Evolutionary conservation across 352 stramenopile species (phyloP), one percentile per base, ranked within the genome.

Genomic region (Phytophthora cactorum): DNA sequence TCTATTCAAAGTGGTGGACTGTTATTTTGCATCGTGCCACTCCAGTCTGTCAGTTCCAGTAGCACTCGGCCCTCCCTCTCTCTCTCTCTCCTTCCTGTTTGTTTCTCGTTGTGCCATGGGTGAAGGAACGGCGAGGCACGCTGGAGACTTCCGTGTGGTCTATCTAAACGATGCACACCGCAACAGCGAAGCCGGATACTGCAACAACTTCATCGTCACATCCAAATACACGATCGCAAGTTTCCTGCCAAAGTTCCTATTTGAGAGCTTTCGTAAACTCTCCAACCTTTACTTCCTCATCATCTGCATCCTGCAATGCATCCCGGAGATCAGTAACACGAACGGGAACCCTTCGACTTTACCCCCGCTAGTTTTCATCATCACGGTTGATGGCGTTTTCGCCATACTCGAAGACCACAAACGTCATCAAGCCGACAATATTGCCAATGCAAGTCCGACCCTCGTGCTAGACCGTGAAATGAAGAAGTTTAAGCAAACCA

Each of bases 221-320:
- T 95, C 79, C 68, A 98, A 98, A 79, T 98, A 98, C 81, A 96
- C 90, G 31, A 50, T 81, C 14, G 66, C 90, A 11, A 95, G 78
- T 60, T 98, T 98, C 64, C 34, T 98, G 51, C 91, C 91, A 39
- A 96, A 93, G 59, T 98, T 98, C 43, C 79, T 98, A 34, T 95
- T 96, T 47, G 92, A 98, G 72, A 91, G 81, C 34, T 95, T 95
- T 65, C 86, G 86, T 27, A 97, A 97, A 69, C 80, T 97, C 39
- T 93, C 93, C 31, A 98, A 98, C 41, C 69, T 97, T 45, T 98
- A 98, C 77, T 98, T 98, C 68, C 78, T 98, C 17, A 43, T 95
- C 52, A 92, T 98, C 63, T 95, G 88, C 29, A 91, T 90, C 29
- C 71, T 95, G 52, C 89, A 97, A 51, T 91, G 81, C 41, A 93